phyloP scores from a whole-genome alignment of 208 protist species.

The Crithidia thermophila region DNA sequence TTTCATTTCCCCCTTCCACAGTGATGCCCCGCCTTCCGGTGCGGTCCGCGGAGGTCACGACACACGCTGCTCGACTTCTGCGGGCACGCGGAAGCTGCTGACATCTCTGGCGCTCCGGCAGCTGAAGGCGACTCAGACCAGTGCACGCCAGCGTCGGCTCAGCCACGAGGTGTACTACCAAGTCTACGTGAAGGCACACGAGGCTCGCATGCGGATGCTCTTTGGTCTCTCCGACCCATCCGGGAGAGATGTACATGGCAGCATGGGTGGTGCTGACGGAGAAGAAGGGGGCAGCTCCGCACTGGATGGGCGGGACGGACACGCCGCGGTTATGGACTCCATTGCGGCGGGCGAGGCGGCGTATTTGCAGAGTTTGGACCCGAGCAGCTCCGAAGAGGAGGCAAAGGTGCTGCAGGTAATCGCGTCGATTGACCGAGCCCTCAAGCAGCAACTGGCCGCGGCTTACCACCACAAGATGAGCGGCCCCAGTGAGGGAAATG shows the following conservation, averaged over 20 bases:
- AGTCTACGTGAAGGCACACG: constrained; percentile 31
- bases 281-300: not conserved
- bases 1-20: constrained; percentile 1
- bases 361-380: constrained; percentile 32
- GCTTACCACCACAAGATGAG: constrained; percentile 7
- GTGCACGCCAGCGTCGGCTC: constrained; percentile 10
- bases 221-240: constrained; percentile 10
- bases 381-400: constrained; percentile 27
- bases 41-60: too few relatives aligned
- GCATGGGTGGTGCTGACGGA: too few relatives aligned
- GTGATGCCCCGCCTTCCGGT: not conserved
- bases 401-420: constrained; percentile 34
- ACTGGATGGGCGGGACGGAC: not conserved
- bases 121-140: not conserved
- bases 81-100: not conserved
- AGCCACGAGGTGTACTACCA: constrained; percentile 30
- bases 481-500: too few relatives aligned
- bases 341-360: constrained; percentile 16
- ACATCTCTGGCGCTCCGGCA: constrained; percentile 20
- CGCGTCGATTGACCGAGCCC: constrained; percentile 28
- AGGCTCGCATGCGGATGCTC: constrained; percentile 43
- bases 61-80: not conserved
- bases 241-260: too few relatives aligned
- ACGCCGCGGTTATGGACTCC: not conserved
- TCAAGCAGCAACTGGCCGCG: constrained; percentile 30